Conservation (phyloP, 345 rosid genomes). For the Streptanthus diversifolius region DNA sequence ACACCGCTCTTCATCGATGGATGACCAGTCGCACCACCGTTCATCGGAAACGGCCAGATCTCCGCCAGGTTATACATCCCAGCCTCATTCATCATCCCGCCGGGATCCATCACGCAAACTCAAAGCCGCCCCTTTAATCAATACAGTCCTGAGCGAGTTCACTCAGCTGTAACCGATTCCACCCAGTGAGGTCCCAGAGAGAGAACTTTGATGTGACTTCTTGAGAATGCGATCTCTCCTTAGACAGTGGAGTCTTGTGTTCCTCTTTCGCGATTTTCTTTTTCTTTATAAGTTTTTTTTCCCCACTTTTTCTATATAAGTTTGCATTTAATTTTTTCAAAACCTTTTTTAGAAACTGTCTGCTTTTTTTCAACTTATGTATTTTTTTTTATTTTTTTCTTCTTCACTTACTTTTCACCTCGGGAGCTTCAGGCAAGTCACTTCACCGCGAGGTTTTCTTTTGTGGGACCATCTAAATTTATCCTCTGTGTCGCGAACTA, state of each 20-base stretch:
- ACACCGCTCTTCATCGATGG: conserved; percentile 35
- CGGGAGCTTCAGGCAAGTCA: conserved; percentile 26
- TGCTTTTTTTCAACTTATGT: neutral
- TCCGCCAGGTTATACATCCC: conserved; percentile 49
- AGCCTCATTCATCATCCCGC: conserved; percentile 53
- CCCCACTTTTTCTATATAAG: neutral
- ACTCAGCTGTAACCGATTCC: conserved; percentile 16
- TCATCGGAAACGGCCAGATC: conserved; percentile 74
- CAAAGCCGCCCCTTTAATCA: neutral
- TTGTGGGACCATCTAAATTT: neutral
- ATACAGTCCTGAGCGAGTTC: neutral
- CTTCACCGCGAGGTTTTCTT: conserved; percentile 29
- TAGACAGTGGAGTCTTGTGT: conserved; percentile 45
- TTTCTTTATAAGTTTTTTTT: conserved; percentile 8
- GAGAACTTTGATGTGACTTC: neutral
- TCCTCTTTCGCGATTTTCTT: conserved; percentile 15
- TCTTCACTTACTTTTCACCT: neutral
- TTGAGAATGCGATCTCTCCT: conserved; percentile 47
- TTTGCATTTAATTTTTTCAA: neutral
- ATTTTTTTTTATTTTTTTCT: neutral
- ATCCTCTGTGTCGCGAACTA: conserved; percentile 13
- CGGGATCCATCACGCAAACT: conserved; percentile 59
- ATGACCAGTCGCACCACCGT: conserved; percentile 30
- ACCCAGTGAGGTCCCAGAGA: neutral
- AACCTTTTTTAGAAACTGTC: neutral